A percentile compares a stretch with the other conserved stretches of the same genome.
These are phyloP conservation scores for Salmacisia buchloeana DNA, from an alignment of 1,284 basidiomycete genomes.

Conservation along the genomic window DNA sequence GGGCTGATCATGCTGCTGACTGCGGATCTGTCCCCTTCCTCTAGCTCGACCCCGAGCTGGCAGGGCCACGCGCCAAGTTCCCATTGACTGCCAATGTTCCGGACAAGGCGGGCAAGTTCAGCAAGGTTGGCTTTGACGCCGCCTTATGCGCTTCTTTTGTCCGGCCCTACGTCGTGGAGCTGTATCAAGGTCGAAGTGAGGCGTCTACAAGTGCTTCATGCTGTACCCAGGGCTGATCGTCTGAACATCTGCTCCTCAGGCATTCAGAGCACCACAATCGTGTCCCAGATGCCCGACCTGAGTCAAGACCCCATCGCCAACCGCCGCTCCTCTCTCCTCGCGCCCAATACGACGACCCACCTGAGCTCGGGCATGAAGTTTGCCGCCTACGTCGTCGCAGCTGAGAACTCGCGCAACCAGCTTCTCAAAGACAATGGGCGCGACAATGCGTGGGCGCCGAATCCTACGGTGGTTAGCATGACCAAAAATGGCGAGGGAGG, in stretches of 20 bases:
- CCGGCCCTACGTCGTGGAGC: background rate
- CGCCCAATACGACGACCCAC: background rate
- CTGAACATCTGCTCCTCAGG: background rate
- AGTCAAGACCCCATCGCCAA: background rate
- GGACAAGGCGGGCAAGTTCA: background rate
- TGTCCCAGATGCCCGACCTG: background rate
- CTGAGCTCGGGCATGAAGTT: background rate
- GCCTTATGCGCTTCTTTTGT: background rate
- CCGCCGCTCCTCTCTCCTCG: background rate
- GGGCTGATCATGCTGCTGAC: no score
- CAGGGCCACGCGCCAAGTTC: background rate
- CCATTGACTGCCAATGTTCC: background rate
- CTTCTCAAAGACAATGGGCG: constrained; percentile 4
- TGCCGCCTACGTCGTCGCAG: background rate
- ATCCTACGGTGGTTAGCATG: background rate
- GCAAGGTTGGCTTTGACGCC: background rate
- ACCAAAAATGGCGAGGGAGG: background rate
- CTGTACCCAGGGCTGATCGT: no score
- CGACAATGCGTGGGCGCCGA: background rate
- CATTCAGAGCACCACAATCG: background rate
- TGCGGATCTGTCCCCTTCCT: no score
- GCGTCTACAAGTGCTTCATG: no score
- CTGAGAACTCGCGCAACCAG: background rate
- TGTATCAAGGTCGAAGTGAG: background rate
- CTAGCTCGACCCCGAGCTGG: background rate